Base-by-base conservation (phyloP, 352 stramenopile genomes). In the Pilasporangium apinafurcum region DNA sequence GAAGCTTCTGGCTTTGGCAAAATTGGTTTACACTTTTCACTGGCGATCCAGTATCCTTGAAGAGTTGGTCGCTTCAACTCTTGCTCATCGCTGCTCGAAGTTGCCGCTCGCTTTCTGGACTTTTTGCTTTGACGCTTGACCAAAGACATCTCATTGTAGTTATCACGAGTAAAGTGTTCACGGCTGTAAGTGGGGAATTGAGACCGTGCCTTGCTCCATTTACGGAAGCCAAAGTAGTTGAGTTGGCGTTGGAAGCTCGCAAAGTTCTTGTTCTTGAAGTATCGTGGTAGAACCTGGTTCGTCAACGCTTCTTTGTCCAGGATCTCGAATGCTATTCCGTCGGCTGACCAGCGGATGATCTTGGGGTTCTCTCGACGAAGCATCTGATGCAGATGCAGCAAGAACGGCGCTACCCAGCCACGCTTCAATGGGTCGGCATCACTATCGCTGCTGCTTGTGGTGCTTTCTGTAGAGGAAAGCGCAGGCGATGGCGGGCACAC, bases 221-320 rank as follows among this genome's bases (percentile, higher is more conserved):
- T 95, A 51, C 81, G 77, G 65, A 98, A 98, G 41, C 70, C 79
- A 65, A 98, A 98, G 68, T 98, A 97, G 71, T 96, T 97, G 39
- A 98, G 77, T 59, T 98, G 90, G 17, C 92, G 83, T 56, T 96
- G 86, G 48, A 98, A 95, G 43, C 88, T 97, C n/a, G 92, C 91
- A 64, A 97, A 98, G 59, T 92, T 96, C 53, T 92, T 89, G 69
- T 98, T 95, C 64, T 96, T 97, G 48, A 98, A 98, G 66, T 97
- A 98, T 46, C 86, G 84, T 13, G 92, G 89, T 18, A 98, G 62
- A 28, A 98, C 78, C 59, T 93, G 73, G 18, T 83, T 58, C 43
- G 95, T 92, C 37, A 98, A 71, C 21, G 68, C 65, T 8, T 75
- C 61, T 60, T 89, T 91, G 68, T 95, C 79, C 29, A 86, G 54